phyloP scores from a whole-genome alignment of 2,329 filamentous ascomycete genomes.

The Zymoseptoria passerinii region DNA sequence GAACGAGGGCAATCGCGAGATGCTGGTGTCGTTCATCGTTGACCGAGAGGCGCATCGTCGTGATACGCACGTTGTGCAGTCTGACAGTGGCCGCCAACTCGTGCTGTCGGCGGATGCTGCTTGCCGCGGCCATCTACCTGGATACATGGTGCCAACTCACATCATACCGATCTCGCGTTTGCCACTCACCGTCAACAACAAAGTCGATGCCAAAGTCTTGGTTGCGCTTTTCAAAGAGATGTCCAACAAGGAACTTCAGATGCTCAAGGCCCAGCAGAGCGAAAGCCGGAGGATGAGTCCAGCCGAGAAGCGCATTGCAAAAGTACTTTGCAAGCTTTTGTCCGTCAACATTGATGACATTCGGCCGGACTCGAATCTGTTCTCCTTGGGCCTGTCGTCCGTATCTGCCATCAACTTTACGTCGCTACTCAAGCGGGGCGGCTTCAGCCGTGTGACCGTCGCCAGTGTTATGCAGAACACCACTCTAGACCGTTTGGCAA shows the following conservation, averaged over 20 bases:
- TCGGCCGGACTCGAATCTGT: constrained; percentile 57
- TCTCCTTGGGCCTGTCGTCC: constrained; percentile 81
- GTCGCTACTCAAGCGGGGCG: constrained; percentile 52
- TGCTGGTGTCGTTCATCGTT: constrained; percentile 68
- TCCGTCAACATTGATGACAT: constrained; percentile 40
- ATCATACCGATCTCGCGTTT: constrained; percentile 63
- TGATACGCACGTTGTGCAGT: constrained; percentile 30
- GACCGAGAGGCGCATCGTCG: constrained; percentile 16
- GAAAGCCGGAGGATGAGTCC: constrained; percentile 25
- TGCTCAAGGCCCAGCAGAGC: constrained; percentile 32
- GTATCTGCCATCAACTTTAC: constrained; percentile 71
- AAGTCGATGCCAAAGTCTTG: constrained; percentile 67
- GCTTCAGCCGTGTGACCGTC: constrained; percentile 53
- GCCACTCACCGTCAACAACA: constrained; percentile 82
- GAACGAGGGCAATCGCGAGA: constrained; percentile 64
- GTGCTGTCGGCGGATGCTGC: constrained; percentile 34
- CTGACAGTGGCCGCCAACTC: constrained; percentile 18
- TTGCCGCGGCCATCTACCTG: constrained; percentile 63
- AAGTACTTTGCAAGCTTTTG: constrained; percentile 48
- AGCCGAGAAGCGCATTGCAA: constrained; percentile 43
- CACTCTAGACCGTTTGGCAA: constrained; percentile 35
- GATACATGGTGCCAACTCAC: constrained; percentile 87
- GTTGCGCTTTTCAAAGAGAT: constrained; percentile 57
- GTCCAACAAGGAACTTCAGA: constrained; percentile 53
- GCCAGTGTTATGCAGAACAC: constrained; percentile 57